phyloP scores from a whole-genome alignment of 345 rosid genomes.

The Garcia nutans region DNA sequence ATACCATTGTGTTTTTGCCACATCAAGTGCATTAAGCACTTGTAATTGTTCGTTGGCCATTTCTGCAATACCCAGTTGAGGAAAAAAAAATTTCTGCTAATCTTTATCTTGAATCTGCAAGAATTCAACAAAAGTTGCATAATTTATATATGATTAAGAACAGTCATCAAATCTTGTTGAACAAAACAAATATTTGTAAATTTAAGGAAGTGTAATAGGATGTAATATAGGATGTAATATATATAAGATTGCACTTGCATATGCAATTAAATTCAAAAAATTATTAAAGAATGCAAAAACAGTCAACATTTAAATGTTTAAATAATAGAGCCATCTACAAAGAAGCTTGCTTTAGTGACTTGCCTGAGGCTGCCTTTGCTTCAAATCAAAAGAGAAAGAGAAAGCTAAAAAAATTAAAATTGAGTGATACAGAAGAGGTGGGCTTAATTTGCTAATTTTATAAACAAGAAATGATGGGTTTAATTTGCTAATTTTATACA shows the following conservation, averaged over 20 bases:
- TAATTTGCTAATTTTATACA: not conserved
- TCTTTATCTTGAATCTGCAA: not conserved
- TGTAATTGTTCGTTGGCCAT: slow-evolving; percentile 51
- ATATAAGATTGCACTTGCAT: too few relatives aligned
- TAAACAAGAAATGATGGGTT: not conserved
- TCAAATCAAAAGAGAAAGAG: not conserved
- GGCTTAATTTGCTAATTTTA: not conserved
- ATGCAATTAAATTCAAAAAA: too few relatives aligned
- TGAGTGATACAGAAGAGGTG: not conserved
- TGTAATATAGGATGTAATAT: too few relatives aligned
- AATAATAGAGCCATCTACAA: too few relatives aligned
- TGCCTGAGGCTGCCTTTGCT: not conserved
- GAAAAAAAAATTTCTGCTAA: not conserved
- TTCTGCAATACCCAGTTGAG: slow-evolving; percentile 55
- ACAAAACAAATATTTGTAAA: too few relatives aligned
- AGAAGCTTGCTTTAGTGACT: not conserved
- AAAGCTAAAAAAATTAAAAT: too few relatives aligned
- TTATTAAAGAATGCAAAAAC: not conserved
- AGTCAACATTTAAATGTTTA: too few relatives aligned
- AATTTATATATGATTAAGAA: too few relatives aligned
- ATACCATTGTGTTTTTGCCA: slow-evolving; percentile 77
- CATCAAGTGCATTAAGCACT: slow-evolving; percentile 68
- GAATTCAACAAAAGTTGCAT: not conserved
- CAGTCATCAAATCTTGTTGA: too few relatives aligned
- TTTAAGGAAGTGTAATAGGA: too few relatives aligned